A percentile compares a stretch with the other conserved stretches of the same genome.
phyloP scores from a whole-genome alignment of 371 early-diverging fungal species.

The Mucor piriformis region DNA sequence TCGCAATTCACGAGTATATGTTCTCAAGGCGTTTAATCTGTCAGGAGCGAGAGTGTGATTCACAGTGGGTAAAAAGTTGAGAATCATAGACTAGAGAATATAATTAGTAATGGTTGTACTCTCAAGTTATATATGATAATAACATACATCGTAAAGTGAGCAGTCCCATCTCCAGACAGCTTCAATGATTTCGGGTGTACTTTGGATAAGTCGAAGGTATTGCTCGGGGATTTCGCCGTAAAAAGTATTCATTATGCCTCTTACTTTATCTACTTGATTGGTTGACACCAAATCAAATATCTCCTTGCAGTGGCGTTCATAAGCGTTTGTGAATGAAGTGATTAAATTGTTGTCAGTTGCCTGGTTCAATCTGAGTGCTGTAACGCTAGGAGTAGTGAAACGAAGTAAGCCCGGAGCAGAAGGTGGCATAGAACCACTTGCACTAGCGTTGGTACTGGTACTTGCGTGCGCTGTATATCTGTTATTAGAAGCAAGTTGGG shows the following conservation, averaged over 20 bases:
- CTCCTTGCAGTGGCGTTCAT: constrained; percentile 26
- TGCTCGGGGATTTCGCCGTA: constrained; percentile 31
- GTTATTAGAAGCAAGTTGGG: not conserved
- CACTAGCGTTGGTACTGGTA: not conserved
- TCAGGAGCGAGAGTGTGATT: constrained; percentile 34
- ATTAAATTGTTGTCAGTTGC: constrained; percentile 1
- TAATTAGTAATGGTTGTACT: no score
- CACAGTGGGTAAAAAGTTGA: constrained; percentile 40
- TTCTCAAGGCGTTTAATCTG: constrained; percentile 35
- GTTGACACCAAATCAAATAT: constrained; percentile 12
- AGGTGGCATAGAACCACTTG: not conserved
- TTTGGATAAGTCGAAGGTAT: constrained; percentile 21
- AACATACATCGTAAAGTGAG: constrained; percentile 53
- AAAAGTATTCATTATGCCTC: constrained; percentile 16
- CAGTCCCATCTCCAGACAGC: constrained; percentile 61
- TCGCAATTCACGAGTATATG: constrained; percentile 47
- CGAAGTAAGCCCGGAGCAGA: not conserved
- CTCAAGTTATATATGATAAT: no score
- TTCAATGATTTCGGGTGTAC: constrained; percentile 40
- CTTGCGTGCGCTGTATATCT: no score
- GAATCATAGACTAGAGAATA: constrained; percentile 40
- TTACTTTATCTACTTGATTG: constrained; percentile 12
- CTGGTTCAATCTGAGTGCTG: not conserved
- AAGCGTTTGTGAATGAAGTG: constrained; percentile 11
- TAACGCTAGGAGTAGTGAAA: not conserved